phyloP scores from a whole-genome alignment of 768 basidiomycete species.

The Amanita brunnescens region DNA sequence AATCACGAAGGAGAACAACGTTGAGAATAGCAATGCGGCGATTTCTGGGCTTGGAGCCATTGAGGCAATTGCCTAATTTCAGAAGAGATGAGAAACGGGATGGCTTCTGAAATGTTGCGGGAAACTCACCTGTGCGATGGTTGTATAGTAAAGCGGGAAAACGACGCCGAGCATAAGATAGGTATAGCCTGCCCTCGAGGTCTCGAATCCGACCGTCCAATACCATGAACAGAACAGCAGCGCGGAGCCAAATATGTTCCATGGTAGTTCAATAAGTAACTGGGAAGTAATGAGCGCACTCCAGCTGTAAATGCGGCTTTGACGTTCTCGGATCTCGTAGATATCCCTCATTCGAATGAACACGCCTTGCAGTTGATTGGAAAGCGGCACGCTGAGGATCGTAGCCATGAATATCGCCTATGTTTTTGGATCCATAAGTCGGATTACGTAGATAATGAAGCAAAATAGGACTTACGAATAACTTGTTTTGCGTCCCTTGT shows the following conservation, averaged over 20 bases:
- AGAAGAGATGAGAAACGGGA: background rate
- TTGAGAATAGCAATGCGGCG: slow-evolving; percentile 42
- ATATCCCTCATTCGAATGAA: slow-evolving; percentile 51
- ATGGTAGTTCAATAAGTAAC: slow-evolving; percentile 49
- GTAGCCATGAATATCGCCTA: slow-evolving; percentile 51
- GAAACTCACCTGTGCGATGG: slow-evolving; percentile 39
- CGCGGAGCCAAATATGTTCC: slow-evolving; percentile 50
- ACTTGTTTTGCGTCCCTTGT: slow-evolving; percentile 56
- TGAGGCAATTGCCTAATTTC: slow-evolving; percentile 43
- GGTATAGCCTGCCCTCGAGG: slow-evolving; percentile 47
- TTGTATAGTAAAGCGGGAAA: slow-evolving; percentile 53
- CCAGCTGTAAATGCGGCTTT: slow-evolving; percentile 62
- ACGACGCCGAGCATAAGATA: slow-evolving; percentile 45
- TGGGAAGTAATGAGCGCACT: slow-evolving; percentile 46
- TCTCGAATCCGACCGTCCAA: slow-evolving; percentile 57
- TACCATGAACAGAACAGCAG: slow-evolving; percentile 63
- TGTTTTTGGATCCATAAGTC: background rate
- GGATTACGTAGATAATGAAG: slow-evolving; percentile 8
- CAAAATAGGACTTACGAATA: slow-evolving; percentile 39
- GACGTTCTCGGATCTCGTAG: slow-evolving; percentile 61
- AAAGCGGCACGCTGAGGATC: slow-evolving; percentile 43
- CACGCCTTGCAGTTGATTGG: slow-evolving; percentile 55
- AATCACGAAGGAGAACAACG: slow-evolving; percentile 48
- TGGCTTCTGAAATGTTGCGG: slow-evolving; percentile 3
- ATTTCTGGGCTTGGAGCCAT: slow-evolving; percentile 49